Evolutionary conservation across 305 asterid genomes (phyloP).

Genomic region (Fraxinus floribunda): DNA sequence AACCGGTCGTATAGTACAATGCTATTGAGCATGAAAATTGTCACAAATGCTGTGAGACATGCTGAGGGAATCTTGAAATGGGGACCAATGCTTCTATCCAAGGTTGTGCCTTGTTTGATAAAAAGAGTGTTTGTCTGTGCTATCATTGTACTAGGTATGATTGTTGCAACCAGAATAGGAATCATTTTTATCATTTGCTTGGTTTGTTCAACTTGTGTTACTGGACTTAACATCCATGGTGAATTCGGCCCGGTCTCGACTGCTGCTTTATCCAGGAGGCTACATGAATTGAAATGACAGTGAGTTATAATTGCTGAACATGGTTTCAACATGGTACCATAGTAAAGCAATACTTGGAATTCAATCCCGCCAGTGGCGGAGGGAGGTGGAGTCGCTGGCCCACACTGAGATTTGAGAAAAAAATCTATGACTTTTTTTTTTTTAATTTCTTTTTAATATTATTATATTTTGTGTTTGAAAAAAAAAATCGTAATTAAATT

Average conservation of each 20-base stretch:
- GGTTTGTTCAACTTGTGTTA: conserved; percentile 69
- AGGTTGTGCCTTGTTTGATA: conserved; percentile 61
- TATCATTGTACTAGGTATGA: conserved; percentile 58
- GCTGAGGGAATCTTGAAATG: conserved; percentile 62
- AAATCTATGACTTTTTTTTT: neutral
- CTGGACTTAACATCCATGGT: conserved; percentile 51
- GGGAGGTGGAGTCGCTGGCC: neutral
- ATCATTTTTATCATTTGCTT: conserved; percentile 68
- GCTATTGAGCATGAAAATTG: conserved; percentile 52
- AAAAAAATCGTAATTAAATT: neutral
- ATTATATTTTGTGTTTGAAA: neutral
- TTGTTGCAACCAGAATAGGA: conserved; percentile 47
- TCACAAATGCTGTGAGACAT: conserved; percentile 53
- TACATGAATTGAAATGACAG: conserved; percentile 19
- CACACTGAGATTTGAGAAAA: neutral
- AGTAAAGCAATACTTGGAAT: neutral
- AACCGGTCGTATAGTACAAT: conserved; percentile 50
- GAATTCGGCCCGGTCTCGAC: conserved; percentile 33
- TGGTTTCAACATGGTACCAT: neutral
- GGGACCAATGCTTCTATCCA: conserved; percentile 43
- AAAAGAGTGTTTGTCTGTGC: conserved; percentile 56
- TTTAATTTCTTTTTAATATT: neutral
- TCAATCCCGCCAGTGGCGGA: neutral
- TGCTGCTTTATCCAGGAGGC: conserved; percentile 61
- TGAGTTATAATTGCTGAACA: neutral